Base-by-base conservation (phyloP, 2,329 filamentous ascomycete genomes). In the Aspergillus sp. region DNA sequence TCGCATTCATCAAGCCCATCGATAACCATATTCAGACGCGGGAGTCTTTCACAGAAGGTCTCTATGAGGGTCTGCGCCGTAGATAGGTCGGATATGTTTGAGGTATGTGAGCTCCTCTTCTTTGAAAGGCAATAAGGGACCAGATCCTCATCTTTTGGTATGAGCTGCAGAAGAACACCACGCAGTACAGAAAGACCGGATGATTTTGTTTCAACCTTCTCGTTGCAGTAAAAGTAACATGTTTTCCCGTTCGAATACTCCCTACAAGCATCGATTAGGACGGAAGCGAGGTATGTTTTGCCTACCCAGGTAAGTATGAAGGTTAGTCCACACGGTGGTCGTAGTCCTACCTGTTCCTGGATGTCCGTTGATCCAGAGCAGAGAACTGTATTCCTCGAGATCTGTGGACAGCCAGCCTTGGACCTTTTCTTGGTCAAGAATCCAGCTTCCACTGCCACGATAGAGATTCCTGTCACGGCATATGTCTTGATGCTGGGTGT, bases 1-100 rank as follows among this genome's bases (percentile, higher is more conserved):
- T 43, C 52, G 7, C 52, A 56, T 46, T 59, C 57, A 23, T 59
- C 57, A 14, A 59, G 47, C 3, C 57, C 52, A 17, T 59, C 57
- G 8, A 59, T 48, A 4, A 59, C 9, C 11, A 59, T 49, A 14
- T 56, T 47, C 6, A 47, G 19, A n/a, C 12, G 57, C 12, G 57
- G 27, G 8, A 59, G 43, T 2, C 57, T 12, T 14, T 56, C 39
- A 27, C 46, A 56, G n/a, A 56, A 59, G 0, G 53, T 52, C 12
- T 56, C 51, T 23, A 59, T 45, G 2, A 59, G 55, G 6, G 33
- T 27, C 33, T 37, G 14, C 3, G 41, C 47, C 6, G 48, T 47
- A 3, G 46, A 48, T 23, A 56, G 5, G 17, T 59, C 57, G 3
- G 52, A 39, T 9, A 59, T 6, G 2, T n/a, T 59, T 1, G 47